phyloP scores from a whole-genome alignment of 2,329 filamentous ascomycete genomes.

The Pseudogymnoascus sp. region DNA sequence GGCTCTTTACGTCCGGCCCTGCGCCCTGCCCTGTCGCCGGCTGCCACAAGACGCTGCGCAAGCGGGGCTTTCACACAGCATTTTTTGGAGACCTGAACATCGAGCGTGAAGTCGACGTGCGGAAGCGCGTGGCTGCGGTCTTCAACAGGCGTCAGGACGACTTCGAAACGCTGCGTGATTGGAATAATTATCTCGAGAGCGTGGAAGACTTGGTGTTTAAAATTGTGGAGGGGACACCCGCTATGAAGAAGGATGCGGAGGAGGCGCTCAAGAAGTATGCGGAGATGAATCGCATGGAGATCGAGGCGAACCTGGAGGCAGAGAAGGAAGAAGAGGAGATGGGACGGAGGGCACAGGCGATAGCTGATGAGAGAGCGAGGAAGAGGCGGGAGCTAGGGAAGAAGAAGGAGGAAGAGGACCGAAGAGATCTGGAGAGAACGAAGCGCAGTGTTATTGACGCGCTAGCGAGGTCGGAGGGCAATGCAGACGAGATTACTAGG shows the following conservation, averaged over 20 bases:
- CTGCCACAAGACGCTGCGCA: conserved; percentile 78
- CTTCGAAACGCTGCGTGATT: conserved; percentile 74
- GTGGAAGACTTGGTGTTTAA: conserved; percentile 89
- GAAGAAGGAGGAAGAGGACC: conserved; percentile 63
- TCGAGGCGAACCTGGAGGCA: conserved; percentile 50
- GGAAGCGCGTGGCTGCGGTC: conserved; percentile 66
- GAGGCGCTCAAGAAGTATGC: conserved; percentile 58
- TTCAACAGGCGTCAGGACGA: conserved; percentile 89
- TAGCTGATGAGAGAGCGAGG: conserved; percentile 58
- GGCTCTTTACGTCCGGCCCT: conserved; percentile 86
- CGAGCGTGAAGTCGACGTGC: conserved; percentile 89
- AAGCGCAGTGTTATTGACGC: conserved; percentile 62
- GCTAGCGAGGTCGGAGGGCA: conserved; percentile 51
- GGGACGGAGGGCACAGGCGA: conserved; percentile 46
- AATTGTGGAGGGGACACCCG: conserved; percentile 61
- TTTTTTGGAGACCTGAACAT: conserved; percentile 84
- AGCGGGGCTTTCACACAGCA: conserved; percentile 73
- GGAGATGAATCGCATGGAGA: conserved; percentile 60
- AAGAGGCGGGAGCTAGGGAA: conserved; percentile 54
- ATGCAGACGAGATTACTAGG: conserved; percentile 49
- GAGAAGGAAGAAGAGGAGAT: conserved; percentile 48
- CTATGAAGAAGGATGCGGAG: conserved; percentile 41
- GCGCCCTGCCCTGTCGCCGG: conserved; percentile 86
- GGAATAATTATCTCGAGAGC: conserved; percentile 90
- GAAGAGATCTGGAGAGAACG: conserved; percentile 51